phyloP scores from a whole-genome alignment of 208 protist species.

The Wallacemonas sp. region DNA sequence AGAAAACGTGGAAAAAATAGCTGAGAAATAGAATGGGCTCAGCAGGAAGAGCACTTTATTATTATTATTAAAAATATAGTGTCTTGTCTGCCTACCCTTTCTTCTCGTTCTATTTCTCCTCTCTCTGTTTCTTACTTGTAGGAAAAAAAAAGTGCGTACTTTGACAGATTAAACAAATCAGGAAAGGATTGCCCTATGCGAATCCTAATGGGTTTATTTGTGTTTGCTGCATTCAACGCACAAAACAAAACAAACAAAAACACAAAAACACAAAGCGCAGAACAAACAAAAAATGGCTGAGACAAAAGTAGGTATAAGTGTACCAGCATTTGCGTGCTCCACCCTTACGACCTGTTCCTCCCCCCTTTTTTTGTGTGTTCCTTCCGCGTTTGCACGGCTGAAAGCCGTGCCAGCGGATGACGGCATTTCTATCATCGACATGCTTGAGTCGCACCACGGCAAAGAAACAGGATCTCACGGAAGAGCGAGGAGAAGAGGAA shows the following conservation, averaged over 20 bases:
- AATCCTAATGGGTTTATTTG: constrained; percentile 17
- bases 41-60: too few relatives aligned
- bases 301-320: not conserved
- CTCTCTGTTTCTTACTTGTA: not conserved
- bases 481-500: too few relatives aligned
- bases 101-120: not conserved
- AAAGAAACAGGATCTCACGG: too few relatives aligned
- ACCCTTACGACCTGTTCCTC: too few relatives aligned
- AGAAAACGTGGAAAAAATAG: constrained; percentile 15
- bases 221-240: constrained; percentile 8
- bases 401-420: too few relatives aligned
- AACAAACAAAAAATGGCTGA: not conserved
- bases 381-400: too few relatives aligned
- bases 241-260: not conserved
- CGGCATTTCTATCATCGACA: too few relatives aligned
- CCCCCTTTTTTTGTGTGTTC: too few relatives aligned
- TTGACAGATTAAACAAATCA: not conserved
- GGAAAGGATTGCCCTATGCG: not conserved
- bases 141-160: constrained; percentile 6
- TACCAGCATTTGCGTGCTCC: not conserved
- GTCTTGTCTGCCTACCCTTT: not conserved
- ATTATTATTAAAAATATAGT: too few relatives aligned
- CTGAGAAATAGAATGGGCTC: too few relatives aligned
- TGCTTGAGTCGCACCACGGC: too few relatives aligned
- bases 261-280: not conserved